Evolutionary conservation across 2,329 filamentous ascomycete genomes (phyloP).

Genomic region (Alternaria sp.): DNA sequence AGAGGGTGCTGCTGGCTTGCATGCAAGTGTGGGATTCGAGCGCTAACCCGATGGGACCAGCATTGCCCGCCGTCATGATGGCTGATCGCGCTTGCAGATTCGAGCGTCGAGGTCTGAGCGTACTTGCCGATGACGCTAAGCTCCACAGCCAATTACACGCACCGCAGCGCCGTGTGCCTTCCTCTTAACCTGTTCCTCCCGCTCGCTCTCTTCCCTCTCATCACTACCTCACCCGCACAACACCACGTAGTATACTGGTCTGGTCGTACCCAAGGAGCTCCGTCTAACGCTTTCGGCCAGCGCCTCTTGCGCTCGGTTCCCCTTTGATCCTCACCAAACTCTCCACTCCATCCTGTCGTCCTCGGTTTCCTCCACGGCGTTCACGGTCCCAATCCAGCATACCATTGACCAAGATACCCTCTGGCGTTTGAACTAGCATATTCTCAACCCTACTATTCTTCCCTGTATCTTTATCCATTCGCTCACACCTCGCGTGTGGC

Average conservation of each 20-base stretch:
- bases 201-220: slow-evolving; percentile 34
- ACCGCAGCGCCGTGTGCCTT: slow-evolving; percentile 24
- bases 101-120: slow-evolving; percentile 23
- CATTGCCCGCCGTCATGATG: slow-evolving; percentile 13
- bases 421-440: slow-evolving; percentile 38
- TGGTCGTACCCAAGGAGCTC: slow-evolving; percentile 48
- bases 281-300: slow-evolving; percentile 53
- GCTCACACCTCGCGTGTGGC: slow-evolving; percentile 25
- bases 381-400: slow-evolving; percentile 47
- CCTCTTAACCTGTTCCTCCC: slow-evolving; percentile 39
- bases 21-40: slow-evolving; percentile 16
- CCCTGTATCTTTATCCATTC: slow-evolving; percentile 30
- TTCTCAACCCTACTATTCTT: slow-evolving; percentile 27
- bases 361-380: slow-evolving; percentile 49
- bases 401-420: slow-evolving; percentile 49
- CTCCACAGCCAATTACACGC: slow-evolving; percentile 30
- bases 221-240: slow-evolving; percentile 39
- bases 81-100: slow-evolving; percentile 32
- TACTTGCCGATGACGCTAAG: slow-evolving; percentile 31
- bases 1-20: slow-evolving; percentile 23
- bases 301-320: slow-evolving; percentile 53
- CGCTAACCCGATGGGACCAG: slow-evolving; percentile 12
- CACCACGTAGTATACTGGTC: slow-evolving; percentile 39
- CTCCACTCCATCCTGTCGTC: slow-evolving; percentile 36
- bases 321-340: slow-evolving; percentile 29